Percentiles rank a stretch among this genome's conserved stretches.
phyloP scores from a whole-genome alignment of 2,329 filamentous ascomycete species.

The Paramyrothecium roridum region DNA sequence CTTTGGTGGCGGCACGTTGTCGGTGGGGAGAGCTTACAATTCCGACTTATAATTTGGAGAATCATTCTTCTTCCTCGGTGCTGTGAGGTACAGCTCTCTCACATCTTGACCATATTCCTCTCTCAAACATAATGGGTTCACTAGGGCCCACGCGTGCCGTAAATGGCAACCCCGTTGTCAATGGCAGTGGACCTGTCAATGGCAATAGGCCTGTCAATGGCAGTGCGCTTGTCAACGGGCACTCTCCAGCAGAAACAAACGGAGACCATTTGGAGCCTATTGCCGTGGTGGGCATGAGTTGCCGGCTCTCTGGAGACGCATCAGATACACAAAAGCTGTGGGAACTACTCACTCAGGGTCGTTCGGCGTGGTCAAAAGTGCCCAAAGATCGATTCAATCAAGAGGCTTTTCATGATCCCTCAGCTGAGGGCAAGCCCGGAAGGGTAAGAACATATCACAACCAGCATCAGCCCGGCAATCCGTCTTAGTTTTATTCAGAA shows the following conservation, averaged over 20 bases:
- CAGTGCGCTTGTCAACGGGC: too few relatives aligned
- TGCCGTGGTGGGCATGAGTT: conserved; percentile 4
- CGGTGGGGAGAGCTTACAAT: too few relatives aligned
- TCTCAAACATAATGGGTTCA: too few relatives aligned
- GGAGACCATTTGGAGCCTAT: conserved; percentile 2
- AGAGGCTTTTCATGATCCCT: not conserved
- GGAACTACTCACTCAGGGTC: conserved; percentile 3
- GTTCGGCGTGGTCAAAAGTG: conserved; percentile 3
- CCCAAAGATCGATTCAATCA: conserved; percentile 3
- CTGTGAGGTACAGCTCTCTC: too few relatives aligned
- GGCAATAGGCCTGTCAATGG: not conserved
- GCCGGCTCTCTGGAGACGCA: conserved; percentile 2
- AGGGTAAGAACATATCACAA: not conserved
- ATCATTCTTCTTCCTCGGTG: too few relatives aligned
- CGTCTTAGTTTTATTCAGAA: too few relatives aligned
- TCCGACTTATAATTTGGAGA: too few relatives aligned
- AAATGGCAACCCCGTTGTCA: too few relatives aligned
- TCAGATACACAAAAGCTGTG: conserved; percentile 1
- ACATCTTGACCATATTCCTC: too few relatives aligned
- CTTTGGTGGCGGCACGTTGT: too few relatives aligned
- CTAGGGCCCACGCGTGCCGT: too few relatives aligned
- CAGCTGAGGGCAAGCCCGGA: too few relatives aligned
- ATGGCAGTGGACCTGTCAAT: not conserved
- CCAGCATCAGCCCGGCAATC: not conserved
- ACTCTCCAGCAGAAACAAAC: not conserved